Percentiles rank a stretch among this genome's conserved stretches.
Conservation (phyloP, 2,329 filamentous ascomycete genomes). For the Cryphonectria japonica region DNA sequence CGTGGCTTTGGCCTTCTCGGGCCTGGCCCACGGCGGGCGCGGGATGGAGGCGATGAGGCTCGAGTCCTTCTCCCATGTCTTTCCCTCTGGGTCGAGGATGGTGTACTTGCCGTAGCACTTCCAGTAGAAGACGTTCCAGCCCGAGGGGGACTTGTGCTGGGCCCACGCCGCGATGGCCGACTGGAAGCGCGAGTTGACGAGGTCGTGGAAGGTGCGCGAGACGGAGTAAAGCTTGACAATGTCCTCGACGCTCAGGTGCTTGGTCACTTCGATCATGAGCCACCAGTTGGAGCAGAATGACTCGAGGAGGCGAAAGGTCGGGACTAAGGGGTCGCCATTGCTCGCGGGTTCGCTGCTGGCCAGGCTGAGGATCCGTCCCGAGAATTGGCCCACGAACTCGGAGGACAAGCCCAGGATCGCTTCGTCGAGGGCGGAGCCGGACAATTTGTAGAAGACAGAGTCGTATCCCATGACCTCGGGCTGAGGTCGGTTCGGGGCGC, state of each 20-base stretch:
- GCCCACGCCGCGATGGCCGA: slow-evolving; percentile 63
- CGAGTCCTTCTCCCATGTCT: slow-evolving; percentile 33
- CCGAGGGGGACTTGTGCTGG: slow-evolving; percentile 55
- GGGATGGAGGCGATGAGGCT: slow-evolving; percentile 25
- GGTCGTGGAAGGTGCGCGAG: slow-evolving; percentile 63
- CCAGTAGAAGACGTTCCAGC: slow-evolving; percentile 63
- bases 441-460: background rate
- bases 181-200: slow-evolving; percentile 62
- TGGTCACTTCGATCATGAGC: slow-evolving; percentile 58
- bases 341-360: background rate
- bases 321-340: slow-evolving; percentile 8
- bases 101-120: slow-evolving; percentile 60
- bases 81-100: slow-evolving; percentile 61
- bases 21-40: slow-evolving; percentile 20
- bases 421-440: slow-evolving; percentile 18
- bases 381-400: slow-evolving; percentile 19
- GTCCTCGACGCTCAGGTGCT: slow-evolving; percentile 57
- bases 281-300: slow-evolving; percentile 51
- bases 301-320: slow-evolving; percentile 47
- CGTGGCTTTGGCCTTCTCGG: slow-evolving; percentile 20
- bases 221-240: slow-evolving; percentile 68
- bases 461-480: background rate
- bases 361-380: slow-evolving; percentile 5
- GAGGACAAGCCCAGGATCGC: slow-evolving; percentile 18
- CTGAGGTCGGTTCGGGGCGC: slow-evolving; percentile 3